Conservation (phyloP, 2,329 filamentous ascomycete genomes). For the Epichloe glyceriae region DNA sequence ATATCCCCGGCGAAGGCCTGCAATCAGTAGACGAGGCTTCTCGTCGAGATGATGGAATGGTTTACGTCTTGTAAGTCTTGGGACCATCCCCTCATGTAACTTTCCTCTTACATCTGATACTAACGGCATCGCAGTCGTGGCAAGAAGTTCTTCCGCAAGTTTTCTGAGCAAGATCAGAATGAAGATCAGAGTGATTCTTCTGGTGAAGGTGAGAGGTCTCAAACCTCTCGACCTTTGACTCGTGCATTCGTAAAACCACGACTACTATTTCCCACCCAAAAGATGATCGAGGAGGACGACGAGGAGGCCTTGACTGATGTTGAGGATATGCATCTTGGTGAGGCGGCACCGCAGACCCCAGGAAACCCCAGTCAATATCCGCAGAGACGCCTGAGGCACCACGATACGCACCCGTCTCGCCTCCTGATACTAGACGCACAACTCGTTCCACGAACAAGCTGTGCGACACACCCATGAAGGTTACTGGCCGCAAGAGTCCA, state of each 20-base stretch:
- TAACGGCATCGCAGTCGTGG: conserved; percentile 46
- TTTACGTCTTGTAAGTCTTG: conserved; percentile 64
- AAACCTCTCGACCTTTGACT: conserved; percentile 36
- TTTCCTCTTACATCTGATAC: background rate
- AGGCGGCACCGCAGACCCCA: conserved; percentile 22
- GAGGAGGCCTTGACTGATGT: conserved; percentile 49
- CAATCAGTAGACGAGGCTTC: conserved; percentile 50
- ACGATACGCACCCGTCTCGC: conserved; percentile 44
- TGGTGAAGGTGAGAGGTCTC: conserved; percentile 22
- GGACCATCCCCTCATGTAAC: background rate
- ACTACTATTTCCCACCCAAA: conserved; percentile 51
- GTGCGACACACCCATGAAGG: conserved; percentile 29
- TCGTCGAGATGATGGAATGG: conserved; percentile 55
- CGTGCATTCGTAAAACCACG: conserved; percentile 60
- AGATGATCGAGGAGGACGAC: conserved; percentile 35
- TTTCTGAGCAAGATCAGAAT: conserved; percentile 29
- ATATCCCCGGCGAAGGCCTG: conserved; percentile 42
- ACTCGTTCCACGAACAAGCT: conserved; percentile 45
- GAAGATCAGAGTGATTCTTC: conserved; percentile 19
- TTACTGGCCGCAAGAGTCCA: conserved; percentile 33
- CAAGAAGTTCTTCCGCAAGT: conserved; percentile 65
- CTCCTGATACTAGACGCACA: conserved; percentile 47
- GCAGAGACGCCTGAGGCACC: conserved; percentile 40
- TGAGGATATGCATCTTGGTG: conserved; percentile 30
- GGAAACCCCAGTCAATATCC: conserved; percentile 17